phyloP scores from a whole-genome alignment of 2,329 filamentous ascomycete genomes.

The Nigrospora oryzae region DNA sequence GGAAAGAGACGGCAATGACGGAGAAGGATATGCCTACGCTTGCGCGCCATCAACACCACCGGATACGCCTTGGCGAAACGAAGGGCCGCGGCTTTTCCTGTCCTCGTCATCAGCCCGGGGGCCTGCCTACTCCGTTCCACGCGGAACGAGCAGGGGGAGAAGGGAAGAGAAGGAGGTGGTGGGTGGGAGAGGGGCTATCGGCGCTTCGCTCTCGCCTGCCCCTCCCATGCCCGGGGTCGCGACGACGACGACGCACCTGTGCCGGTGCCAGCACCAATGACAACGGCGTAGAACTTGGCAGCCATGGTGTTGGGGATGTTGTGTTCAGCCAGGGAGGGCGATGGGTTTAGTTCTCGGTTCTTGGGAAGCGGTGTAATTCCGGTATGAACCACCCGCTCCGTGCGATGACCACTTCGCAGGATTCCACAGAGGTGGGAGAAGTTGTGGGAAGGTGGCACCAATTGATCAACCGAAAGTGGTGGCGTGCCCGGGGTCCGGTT shows the following conservation, averaged over 20 bases:
- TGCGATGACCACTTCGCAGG: background rate
- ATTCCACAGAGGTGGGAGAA: background rate
- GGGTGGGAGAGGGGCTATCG: background rate
- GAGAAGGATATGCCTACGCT: conserved; percentile 5
- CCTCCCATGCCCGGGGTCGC: too few species aligned
- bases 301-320: background rate
- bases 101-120: background rate
- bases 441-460: background rate
- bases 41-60: conserved; percentile 67
- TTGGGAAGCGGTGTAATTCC: background rate
- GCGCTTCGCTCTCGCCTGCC: too few species aligned
- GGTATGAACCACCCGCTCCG: too few species aligned
- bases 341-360: too few species aligned
- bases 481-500: background rate
- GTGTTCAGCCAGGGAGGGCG: too few species aligned
- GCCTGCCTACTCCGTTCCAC: background rate
- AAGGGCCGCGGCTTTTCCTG: conserved; percentile 40
- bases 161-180: background rate
- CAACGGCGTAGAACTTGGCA: conserved; percentile 4
- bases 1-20: too few species aligned
- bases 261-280: conserved; percentile 4
- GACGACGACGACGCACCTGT: background rate
- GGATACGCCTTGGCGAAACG: conserved; percentile 59
- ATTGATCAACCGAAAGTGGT: background rate
- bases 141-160: background rate